Conservation (phyloP, 202 grass and related monocot genomes). For the Tripidium arundinaceum region DNA sequence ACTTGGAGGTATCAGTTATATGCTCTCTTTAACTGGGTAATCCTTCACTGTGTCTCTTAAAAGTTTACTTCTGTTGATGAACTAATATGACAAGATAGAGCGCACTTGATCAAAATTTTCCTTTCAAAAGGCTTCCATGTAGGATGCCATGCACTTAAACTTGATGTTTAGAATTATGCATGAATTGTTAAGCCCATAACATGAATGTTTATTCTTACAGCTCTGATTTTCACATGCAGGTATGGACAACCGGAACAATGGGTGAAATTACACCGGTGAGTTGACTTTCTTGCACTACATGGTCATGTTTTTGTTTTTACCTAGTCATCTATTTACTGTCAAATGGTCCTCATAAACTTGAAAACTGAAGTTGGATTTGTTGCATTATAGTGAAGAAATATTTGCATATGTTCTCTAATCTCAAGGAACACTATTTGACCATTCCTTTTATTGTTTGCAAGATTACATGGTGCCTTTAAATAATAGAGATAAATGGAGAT, state of each 20-base stretch:
- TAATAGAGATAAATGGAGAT: no score
- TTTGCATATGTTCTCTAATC: neutral
- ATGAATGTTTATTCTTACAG: neutral
- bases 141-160: neutral
- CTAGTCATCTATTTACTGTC: neutral
- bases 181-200: neutral
- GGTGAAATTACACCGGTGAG: slow-evolving; percentile 93
- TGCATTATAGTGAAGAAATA: neutral
- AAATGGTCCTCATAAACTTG: neutral
- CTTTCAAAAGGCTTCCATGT: slow-evolving; percentile 3
- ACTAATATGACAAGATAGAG: neutral
- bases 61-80: neutral
- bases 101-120: neutral
- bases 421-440: slow-evolving; percentile 3
- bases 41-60: neutral
- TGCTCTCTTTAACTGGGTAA: neutral
- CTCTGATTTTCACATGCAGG: slow-evolving; percentile 52
- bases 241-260: slow-evolving; percentile 99
- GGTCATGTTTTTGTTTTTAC: neutral
- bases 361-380: slow-evolving; percentile 5
- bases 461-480: no score
- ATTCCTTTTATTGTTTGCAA: slow-evolving; percentile 2
- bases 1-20: slow-evolving; percentile 13
- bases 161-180: slow-evolving; percentile 9
- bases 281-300: neutral